These are phyloP conservation scores for Capillidium heterosporum DNA, from an alignment of 371 early-diverging fungal genomes.

Conservation along the genomic window DNA sequence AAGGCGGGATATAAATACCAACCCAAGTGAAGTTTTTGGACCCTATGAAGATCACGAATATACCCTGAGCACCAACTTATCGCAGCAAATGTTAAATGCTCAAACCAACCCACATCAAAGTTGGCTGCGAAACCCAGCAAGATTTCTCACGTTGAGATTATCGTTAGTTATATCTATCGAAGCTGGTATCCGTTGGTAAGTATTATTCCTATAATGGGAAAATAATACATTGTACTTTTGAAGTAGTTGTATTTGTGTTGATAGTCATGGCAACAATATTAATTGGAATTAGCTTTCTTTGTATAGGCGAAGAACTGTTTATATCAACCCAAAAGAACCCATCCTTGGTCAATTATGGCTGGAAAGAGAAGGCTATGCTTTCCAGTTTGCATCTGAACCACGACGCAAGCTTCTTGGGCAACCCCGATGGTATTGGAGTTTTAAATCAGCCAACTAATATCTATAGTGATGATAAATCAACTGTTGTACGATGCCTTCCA, in stretches of 20 bases:
- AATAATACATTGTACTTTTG: too few relatives aligned
- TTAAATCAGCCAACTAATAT: not conserved
- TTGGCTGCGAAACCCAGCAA: slow-evolving; percentile 3
- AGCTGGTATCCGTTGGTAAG: slow-evolving; percentile 4
- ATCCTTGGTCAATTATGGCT: not conserved
- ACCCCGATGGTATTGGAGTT: not conserved
- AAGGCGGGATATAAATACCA: not conserved
- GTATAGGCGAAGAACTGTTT: slow-evolving; percentile 1
- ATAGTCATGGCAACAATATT: not conserved
- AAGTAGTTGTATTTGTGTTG: too few relatives aligned
- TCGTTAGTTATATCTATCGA: not conserved
- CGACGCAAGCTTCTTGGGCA: not conserved
- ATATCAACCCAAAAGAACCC: slow-evolving; percentile 3
- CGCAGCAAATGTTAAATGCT: not conserved
- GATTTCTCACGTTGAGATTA: not conserved
- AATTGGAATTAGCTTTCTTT: not conserved
- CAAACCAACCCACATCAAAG: not conserved
- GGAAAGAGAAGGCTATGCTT: slow-evolving; percentile 3
- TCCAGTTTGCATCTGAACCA: not conserved
- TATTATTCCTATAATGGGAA: not conserved
- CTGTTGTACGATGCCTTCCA: not conserved
- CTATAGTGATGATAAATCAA: slow-evolving; percentile 2
- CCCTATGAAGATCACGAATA: not conserved
- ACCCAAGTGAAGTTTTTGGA: not conserved
- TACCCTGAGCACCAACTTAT: not conserved